Conservation (phyloP, 345 rosid species). For the Pistacia integerrima region DNA sequence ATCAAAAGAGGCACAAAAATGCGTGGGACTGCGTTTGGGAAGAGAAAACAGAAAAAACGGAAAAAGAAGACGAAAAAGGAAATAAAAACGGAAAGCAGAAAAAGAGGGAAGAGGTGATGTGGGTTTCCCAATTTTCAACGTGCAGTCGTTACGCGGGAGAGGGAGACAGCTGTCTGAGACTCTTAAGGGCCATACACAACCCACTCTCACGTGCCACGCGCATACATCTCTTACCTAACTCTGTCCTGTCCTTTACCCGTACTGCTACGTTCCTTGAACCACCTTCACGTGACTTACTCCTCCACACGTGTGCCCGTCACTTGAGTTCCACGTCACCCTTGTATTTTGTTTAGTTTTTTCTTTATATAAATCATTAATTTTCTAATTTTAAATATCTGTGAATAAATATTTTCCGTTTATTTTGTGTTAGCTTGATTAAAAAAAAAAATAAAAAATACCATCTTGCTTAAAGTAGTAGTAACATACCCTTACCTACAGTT, state of each 20-base stretch:
- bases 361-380: no score
- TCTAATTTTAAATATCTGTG: no score
- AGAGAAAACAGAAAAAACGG: not conserved
- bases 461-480: no score
- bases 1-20: no score
- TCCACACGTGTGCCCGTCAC: constrained; percentile 13
- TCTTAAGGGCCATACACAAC: not conserved
- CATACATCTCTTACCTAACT: constrained; percentile 22
- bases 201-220: constrained; percentile 31
- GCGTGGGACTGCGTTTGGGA: not conserved
- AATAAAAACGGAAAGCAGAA: not conserved
- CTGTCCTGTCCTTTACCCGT: constrained; percentile 42
- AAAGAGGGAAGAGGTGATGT: not conserved
- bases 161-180: constrained; percentile 37
- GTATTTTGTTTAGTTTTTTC: no score
- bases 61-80: not conserved
- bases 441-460: no score
- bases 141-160: constrained; percentile 25
- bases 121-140: not conserved
- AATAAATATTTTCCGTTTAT: no score
- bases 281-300: constrained; percentile 28
- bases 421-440: no score
- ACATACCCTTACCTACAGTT: no score
- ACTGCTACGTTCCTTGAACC: constrained; percentile 9
- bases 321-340: not conserved